Percentiles rank a stretch among this genome's conserved stretches.
phyloP scores from a whole-genome alignment of 345 rosid genomes.

The Sisymbrium irio region DNA sequence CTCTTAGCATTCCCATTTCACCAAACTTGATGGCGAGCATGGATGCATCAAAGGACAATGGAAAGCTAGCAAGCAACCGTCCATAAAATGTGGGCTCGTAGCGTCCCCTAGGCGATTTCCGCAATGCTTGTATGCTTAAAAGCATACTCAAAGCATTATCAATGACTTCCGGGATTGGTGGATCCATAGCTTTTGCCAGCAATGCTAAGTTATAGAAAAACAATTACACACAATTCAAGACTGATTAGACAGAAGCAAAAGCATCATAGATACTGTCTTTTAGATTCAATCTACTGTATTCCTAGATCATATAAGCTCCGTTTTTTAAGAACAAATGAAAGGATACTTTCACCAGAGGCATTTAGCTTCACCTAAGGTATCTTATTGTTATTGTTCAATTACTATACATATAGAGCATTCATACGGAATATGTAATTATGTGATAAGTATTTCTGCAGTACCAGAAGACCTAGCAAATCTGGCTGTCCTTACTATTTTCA shows the following conservation, averaged over 20 bases:
- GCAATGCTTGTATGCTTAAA: constrained; percentile 53
- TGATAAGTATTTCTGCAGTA: constrained; percentile 6
- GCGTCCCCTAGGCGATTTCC: constrained; percentile 58
- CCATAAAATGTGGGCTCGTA: constrained; percentile 92
- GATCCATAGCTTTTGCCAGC: constrained; percentile 87
- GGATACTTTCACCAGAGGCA: not conserved
- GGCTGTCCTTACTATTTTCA: constrained; percentile 5
- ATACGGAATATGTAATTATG: not conserved
- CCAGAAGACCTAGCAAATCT: constrained; percentile 11
- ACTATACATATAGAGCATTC: constrained; percentile 4
- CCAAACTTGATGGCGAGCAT: constrained; percentile 79
- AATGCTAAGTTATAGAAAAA: constrained; percentile 47
- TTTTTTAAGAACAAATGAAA: not conserved
- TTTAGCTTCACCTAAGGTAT: constrained; percentile 14
- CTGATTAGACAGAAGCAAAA: not conserved
- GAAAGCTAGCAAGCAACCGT: constrained; percentile 74
- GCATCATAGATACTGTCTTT: not conserved
- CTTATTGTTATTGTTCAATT: constrained; percentile 8
- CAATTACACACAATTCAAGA: constrained; percentile 6
- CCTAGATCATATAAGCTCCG: not conserved
- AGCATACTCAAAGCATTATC: constrained; percentile 76
- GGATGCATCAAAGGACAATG: constrained; percentile 81
- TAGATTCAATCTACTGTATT: not conserved
- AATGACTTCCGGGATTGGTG: constrained; percentile 68
- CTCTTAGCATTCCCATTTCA: constrained; percentile 70